A percentile compares a stretch with the other conserved stretches of the same genome.
Conservation (phyloP, 1,284 basidiomycete genomes). For the Golubevia pallescens region DNA sequence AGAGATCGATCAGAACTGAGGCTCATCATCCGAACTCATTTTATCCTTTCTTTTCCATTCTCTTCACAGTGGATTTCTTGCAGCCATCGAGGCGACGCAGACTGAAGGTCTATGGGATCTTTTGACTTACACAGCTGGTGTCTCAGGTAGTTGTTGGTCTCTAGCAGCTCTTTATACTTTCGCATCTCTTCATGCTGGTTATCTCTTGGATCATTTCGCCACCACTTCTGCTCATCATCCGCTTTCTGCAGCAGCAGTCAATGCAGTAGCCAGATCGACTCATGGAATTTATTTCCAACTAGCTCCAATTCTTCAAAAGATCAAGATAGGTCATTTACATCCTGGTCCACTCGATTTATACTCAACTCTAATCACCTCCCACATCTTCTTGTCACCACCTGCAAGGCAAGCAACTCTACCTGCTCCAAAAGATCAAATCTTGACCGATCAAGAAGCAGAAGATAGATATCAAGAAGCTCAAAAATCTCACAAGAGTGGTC, state of each 20-base stretch:
- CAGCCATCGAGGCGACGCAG: conserved; percentile 35
- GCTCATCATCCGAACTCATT: too few species aligned
- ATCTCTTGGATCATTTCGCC: conserved; percentile 14
- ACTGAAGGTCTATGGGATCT: conserved; percentile 50
- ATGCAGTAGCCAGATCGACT: neutral
- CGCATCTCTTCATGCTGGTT: conserved; percentile 5
- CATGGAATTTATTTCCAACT: neutral
- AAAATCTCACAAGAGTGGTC: conserved; percentile 1
- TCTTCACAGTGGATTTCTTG: conserved; percentile 20
- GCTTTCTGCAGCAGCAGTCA: conserved; percentile 1
- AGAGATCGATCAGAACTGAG: too few species aligned
- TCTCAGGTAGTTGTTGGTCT: conserved; percentile 64
- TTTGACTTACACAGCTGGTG: conserved; percentile 52
- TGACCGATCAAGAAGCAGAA: too few species aligned
- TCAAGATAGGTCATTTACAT: too few species aligned
- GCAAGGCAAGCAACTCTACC: too few species aligned
- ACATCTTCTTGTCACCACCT: neutral
- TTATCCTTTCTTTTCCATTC: too few species aligned
- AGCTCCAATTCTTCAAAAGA: too few species aligned
- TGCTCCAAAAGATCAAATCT: too few species aligned
- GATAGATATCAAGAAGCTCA: conserved; percentile 5
- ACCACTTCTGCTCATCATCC: conserved; percentile 13
- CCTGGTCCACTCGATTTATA: neutral
- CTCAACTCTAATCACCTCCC: neutral
- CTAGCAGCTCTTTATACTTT: conserved; percentile 41